Evolutionary conservation across 805 yeast species (phyloP).

Genomic region (Zygoascus tannicola): DNA sequence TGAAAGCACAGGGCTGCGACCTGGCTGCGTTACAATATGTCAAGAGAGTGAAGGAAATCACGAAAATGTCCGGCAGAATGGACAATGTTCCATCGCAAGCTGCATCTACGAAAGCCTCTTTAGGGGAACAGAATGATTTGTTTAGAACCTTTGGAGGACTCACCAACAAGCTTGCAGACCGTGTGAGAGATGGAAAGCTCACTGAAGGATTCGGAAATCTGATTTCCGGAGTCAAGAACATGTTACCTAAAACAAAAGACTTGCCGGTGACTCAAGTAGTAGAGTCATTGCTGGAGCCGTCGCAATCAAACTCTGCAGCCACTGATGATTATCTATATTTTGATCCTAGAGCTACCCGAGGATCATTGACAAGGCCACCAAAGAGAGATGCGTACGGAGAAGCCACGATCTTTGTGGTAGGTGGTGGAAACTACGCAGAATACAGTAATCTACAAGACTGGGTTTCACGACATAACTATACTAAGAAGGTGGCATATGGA

Average conservation of each 20-base stretch:
- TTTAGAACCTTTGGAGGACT: constrained; percentile 54
- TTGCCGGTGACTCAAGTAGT: constrained; percentile 86
- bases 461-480: constrained; percentile 37
- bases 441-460: constrained; percentile 92
- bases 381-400: constrained; percentile 73
- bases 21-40: constrained; percentile 61
- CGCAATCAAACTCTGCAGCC: constrained; percentile 41
- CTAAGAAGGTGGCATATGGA: constrained; percentile 70
- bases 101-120: constrained; percentile 19
- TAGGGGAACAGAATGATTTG: constrained; percentile 24
- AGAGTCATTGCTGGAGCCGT: constrained; percentile 85
- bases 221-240: constrained; percentile 76
- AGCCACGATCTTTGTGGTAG: constrained; percentile 83
- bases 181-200: constrained; percentile 67
- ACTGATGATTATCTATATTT: constrained; percentile 87
- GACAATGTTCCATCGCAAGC: constrained; percentile 16
- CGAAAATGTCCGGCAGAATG: constrained; percentile 35
- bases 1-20: constrained; percentile 50
- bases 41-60: constrained; percentile 69
- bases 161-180: constrained; percentile 62
- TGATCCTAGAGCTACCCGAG: constrained; percentile 80
- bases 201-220: constrained; percentile 86
- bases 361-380: constrained; percentile 84
- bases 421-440: constrained; percentile 93
- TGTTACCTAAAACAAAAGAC: constrained; percentile 79